These are phyloP conservation scores for Penicillium sp. DNA, from an alignment of 2,329 filamentous ascomycete genomes.

Conservation along the genomic window DNA sequence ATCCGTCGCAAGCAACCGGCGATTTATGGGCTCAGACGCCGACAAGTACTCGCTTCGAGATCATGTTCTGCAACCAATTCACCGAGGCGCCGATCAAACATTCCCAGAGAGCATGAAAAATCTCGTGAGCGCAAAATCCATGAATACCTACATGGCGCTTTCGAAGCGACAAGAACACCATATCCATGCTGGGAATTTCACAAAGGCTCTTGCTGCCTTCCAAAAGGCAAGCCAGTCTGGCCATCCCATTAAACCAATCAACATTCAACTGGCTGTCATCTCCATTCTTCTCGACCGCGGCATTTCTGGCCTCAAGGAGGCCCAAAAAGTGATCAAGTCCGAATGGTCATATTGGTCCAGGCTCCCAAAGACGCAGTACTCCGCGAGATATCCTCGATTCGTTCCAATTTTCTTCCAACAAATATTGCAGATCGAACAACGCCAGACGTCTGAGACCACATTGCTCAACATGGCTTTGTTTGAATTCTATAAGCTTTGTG, in stretches of 20 bases:
- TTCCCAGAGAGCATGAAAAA: slow-evolving; percentile 28
- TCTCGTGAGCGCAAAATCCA: slow-evolving; percentile 22
- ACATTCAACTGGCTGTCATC: slow-evolving; percentile 34
- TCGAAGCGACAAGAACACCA: slow-evolving; percentile 34
- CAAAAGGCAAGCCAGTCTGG: slow-evolving; percentile 24
- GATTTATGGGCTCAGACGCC: slow-evolving; percentile 29
- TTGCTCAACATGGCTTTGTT: slow-evolving; percentile 33
- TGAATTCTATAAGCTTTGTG: slow-evolving; percentile 36
- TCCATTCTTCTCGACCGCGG: slow-evolving; percentile 31
- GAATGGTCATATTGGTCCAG: slow-evolving; percentile 19
- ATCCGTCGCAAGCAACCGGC: slow-evolving; percentile 28
- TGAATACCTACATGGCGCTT: slow-evolving; percentile 30
- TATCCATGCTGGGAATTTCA: slow-evolving; percentile 33
- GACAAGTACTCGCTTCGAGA: slow-evolving; percentile 11
- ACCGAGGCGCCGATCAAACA: slow-evolving; percentile 9
- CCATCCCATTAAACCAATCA: slow-evolving; percentile 27
- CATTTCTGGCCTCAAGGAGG: slow-evolving; percentile 16
- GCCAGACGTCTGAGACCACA: slow-evolving; percentile 17
- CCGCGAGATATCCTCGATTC: slow-evolving; percentile 19
- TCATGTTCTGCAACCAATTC: slow-evolving; percentile 13
- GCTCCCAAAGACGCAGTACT: slow-evolving; percentile 8
- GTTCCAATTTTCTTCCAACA: slow-evolving; percentile 34
- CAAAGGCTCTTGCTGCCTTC: slow-evolving; percentile 28
- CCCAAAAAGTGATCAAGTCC: slow-evolving; percentile 29
- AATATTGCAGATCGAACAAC: slow-evolving; percentile 22